Evolutionary conservation across 495 filamentous ascomycete genomes (phyloP).

Genomic region (Aspergillus steynii): DNA sequence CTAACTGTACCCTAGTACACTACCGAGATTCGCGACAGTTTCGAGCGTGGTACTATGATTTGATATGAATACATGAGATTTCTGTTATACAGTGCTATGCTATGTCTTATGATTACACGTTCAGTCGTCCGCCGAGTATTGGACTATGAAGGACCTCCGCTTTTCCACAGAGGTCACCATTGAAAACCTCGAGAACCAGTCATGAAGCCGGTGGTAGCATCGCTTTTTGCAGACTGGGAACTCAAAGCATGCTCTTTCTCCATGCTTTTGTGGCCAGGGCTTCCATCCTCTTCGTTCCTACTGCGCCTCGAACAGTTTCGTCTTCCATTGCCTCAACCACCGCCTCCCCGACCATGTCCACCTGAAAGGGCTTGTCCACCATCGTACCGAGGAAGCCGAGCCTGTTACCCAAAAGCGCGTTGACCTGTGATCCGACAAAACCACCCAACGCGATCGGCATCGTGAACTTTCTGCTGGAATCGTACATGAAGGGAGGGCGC

Average conservation of each 20-base stretch:
- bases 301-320: slow-evolving; percentile 63
- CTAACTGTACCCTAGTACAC: slow-evolving; percentile 70
- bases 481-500: slow-evolving; percentile 86
- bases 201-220: neutral
- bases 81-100: slow-evolving; percentile 16
- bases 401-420: slow-evolving; percentile 69
- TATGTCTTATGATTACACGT: neutral
- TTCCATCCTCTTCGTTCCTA: slow-evolving; percentile 71
- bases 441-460: slow-evolving; percentile 77
- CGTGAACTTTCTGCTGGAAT: slow-evolving; percentile 77
- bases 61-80: slow-evolving; percentile 25
- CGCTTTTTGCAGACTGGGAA: slow-evolving; percentile 5
- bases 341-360: slow-evolving; percentile 80
- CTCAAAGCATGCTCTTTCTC: slow-evolving; percentile 78
- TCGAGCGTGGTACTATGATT: slow-evolving; percentile 87
- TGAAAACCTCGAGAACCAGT: neutral
- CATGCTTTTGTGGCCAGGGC: slow-evolving; percentile 71
- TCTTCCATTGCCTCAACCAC: slow-evolving; percentile 78
- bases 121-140: neutral
- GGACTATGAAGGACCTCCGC: neutral
- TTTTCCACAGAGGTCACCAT: neutral
- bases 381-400: slow-evolving; percentile 75
- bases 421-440: slow-evolving; percentile 66
- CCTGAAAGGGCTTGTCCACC: slow-evolving; percentile 81
- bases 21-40: slow-evolving; percentile 93